phyloP scores from a whole-genome alignment of 139 green algal genomes.

The Ulvella scutata region DNA sequence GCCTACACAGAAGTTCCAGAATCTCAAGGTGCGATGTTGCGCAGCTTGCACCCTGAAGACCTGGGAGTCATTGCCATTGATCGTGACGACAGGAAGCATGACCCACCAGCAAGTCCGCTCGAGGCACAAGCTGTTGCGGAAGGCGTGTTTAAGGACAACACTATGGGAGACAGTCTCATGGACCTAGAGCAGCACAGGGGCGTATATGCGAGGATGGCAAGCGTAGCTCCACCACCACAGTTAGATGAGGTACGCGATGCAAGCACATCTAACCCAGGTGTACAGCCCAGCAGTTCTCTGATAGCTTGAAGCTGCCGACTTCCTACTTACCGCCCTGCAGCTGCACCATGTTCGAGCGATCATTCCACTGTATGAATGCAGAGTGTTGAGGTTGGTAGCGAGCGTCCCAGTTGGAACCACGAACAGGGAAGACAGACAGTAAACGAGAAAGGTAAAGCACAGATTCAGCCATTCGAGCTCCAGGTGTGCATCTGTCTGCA shows the following conservation, averaged over 20 bases:
- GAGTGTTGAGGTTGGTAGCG: not conserved
- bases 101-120: too few relatives aligned
- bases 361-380: not conserved
- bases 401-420: not conserved
- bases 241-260: too few relatives aligned
- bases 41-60: not conserved
- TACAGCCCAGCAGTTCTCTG: too few relatives aligned
- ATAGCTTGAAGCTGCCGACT: too few relatives aligned
- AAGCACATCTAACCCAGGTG: too few relatives aligned
- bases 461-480: not conserved
- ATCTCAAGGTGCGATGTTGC: not conserved
- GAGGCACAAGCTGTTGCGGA: too few relatives aligned
- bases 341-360: not conserved
- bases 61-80: not conserved
- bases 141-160: not conserved
- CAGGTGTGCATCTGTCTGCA: not conserved
- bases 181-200: not conserved
- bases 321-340: too few relatives aligned
- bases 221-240: too few relatives aligned
- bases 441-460: not conserved
- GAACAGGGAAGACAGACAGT: too few relatives aligned
- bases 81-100: too few relatives aligned
- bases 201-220: not conserved
- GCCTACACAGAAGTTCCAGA: not conserved
- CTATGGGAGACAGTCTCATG: not conserved